Percentiles rank a stretch among this genome's conserved stretches.
phyloP scores from a whole-genome alignment of 345 rosid genomes.

The Linum tenue region DNA sequence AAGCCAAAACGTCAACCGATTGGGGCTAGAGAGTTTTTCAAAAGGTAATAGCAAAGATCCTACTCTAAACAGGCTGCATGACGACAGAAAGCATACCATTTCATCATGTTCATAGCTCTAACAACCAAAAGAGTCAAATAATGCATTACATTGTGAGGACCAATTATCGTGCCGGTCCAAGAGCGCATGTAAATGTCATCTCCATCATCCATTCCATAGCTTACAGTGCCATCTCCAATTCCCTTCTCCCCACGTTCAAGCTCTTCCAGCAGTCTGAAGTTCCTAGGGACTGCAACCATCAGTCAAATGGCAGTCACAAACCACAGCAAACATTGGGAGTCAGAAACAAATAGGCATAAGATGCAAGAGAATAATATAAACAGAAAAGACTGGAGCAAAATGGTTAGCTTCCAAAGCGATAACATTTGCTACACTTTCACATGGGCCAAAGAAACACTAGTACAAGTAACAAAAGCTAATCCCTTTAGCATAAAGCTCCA shows the following conservation, averaged over 20 bases:
- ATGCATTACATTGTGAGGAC: conserved; percentile 74
- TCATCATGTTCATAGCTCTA: background rate
- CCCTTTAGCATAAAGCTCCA: too few species aligned
- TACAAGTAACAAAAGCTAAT: too few species aligned
- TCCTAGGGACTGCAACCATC: conserved; percentile 52
- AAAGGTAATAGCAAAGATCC: background rate
- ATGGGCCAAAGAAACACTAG: too few species aligned
- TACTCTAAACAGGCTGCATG: background rate
- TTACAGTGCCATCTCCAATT: conserved; percentile 80
- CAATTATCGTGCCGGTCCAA: conserved; percentile 89
- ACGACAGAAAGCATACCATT: background rate
- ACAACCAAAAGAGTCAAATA: background rate
- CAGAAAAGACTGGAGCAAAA: too few species aligned
- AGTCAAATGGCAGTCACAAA: background rate
- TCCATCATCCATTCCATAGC: conserved; percentile 93
- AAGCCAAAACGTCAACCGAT: too few species aligned
- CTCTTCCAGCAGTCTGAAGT: conserved; percentile 75
- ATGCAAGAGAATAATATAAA: too few species aligned
- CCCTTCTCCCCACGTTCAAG: conserved; percentile 95
- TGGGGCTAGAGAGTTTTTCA: too few species aligned
- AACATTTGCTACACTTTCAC: too few species aligned
- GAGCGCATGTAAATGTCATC: conserved; percentile 89
- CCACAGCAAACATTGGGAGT: too few species aligned
- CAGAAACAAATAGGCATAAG: too few species aligned
- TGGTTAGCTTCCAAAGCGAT: too few species aligned